These are phyloP conservation scores for Aspergillus fijiensis DNA, from an alignment of 2,329 filamentous ascomycete genomes.

Conservation along the genomic window DNA sequence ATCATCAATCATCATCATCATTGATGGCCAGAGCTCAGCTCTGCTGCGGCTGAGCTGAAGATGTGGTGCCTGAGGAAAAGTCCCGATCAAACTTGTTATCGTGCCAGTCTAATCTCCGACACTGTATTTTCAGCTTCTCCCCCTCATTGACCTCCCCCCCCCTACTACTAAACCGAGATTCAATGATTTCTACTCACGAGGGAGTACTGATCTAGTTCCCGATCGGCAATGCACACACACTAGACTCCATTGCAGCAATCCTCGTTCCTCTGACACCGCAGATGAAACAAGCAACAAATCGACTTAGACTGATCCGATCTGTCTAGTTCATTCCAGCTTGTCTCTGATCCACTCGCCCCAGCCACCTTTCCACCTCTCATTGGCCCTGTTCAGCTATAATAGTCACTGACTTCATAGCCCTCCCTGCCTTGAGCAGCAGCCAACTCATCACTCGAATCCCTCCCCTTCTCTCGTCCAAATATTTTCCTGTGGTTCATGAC, in stretches of 20 bases:
- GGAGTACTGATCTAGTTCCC: not conserved
- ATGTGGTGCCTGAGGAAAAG: not conserved
- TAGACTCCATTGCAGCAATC: not conserved
- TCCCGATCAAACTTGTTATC: not conserved
- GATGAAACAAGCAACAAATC: slow-evolving; percentile 9
- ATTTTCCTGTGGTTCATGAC: slow-evolving; percentile 6
- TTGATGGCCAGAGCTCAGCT: not conserved
- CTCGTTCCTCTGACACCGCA: not conserved
- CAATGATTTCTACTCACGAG: not conserved
- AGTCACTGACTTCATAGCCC: slow-evolving; percentile 20
- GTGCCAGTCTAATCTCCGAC: not conserved
- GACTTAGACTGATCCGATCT: slow-evolving; percentile 13
- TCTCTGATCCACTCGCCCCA: slow-evolving; percentile 15
- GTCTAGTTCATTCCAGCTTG: slow-evolving; percentile 15
- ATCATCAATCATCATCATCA: not conserved
- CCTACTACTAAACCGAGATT: not conserved
- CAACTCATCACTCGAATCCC: slow-evolving; percentile 15
- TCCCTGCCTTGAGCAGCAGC: slow-evolving; percentile 6
- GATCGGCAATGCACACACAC: not conserved
- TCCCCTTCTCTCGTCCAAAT: not conserved
- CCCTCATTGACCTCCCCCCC: not conserved
- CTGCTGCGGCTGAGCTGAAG: not conserved
- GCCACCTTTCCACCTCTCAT: slow-evolving; percentile 17
- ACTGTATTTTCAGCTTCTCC: not conserved
- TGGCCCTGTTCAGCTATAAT: slow-evolving; percentile 16